These are phyloP conservation scores for Dactylellina haptotyla DNA, from an alignment of 2,329 filamentous ascomycete genomes.

Conservation along the genomic window DNA sequence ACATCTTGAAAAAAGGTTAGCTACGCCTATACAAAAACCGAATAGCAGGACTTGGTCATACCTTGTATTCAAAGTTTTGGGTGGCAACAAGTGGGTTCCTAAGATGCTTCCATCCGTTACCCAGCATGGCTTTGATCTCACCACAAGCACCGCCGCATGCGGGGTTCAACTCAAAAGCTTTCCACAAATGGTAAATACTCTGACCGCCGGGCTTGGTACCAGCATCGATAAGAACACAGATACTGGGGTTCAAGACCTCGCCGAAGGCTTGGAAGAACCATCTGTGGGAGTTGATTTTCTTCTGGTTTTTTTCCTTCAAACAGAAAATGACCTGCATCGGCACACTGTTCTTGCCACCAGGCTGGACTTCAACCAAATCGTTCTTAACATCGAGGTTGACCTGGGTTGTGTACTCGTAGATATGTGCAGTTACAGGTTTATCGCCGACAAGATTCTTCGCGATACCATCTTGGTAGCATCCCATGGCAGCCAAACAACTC, in stretches of 20 bases:
- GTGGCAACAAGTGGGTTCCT: constrained; percentile 93
- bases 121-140: constrained; percentile 98
- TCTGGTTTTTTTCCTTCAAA: constrained; percentile 99
- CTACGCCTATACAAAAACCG: background rate
- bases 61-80: constrained; percentile 98
- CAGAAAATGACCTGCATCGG: constrained; percentile 98
- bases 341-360: constrained; percentile 72
- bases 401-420: constrained; percentile 94
- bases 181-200: constrained; percentile 98
- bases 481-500: constrained; percentile 88
- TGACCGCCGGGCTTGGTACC: constrained; percentile 93
- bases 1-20: constrained; percentile 70
- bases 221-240: constrained; percentile 94
- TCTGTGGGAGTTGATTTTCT: constrained; percentile 99
- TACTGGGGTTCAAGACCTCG: constrained; percentile 89
- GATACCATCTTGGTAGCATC: constrained; percentile 97
- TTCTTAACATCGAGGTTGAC: constrained; percentile 90
- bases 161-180: constrained; percentile 95
- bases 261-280: constrained; percentile 99
- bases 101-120: constrained; percentile 82
- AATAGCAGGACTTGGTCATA: background rate
- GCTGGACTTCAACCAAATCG: constrained; percentile 82
- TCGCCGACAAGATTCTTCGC: constrained; percentile 97
- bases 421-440: constrained; percentile 95
- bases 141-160: constrained; percentile 98